phyloP scores from a whole-genome alignment of 192 early-diverging fungal genomes.

The Cetraspora pellucida region DNA sequence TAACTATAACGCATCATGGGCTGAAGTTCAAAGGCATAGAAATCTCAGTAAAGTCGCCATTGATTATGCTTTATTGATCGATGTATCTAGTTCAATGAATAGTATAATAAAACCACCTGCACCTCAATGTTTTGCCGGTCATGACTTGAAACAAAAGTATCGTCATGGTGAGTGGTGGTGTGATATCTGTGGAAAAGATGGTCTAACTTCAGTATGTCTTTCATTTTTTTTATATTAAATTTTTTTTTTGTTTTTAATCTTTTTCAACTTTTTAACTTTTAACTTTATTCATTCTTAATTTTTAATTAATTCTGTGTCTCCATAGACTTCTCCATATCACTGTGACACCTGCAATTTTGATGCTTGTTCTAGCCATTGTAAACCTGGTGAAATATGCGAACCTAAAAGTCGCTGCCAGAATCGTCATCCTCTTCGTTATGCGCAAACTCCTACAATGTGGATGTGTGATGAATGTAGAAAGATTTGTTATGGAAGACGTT shows the following conservation, averaged over 20 bases:
- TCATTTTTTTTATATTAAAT: not conserved
- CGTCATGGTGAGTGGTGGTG: not conserved
- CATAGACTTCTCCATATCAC: constrained; percentile 2
- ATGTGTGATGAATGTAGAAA: constrained; percentile 7
- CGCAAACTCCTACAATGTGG: not conserved
- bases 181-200: constrained; percentile 25
- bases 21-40: constrained; percentile 28
- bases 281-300: not conserved
- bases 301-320: not conserved
- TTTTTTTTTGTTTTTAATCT: not conserved
- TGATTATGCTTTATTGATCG: constrained; percentile 23
- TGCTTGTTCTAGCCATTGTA: constrained; percentile 21
- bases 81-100: constrained; percentile 29
- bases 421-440: constrained; percentile 10
- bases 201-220: not conserved
- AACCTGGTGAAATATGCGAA: not conserved
- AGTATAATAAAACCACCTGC: not conserved
- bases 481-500: not conserved
- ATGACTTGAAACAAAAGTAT: constrained; percentile 21
- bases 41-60: constrained; percentile 5
- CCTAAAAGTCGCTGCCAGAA: not conserved
- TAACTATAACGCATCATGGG: constrained; percentile 11
- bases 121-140: constrained; percentile 27
- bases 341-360: constrained; percentile 10
- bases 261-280: not conserved